Evolutionary conservation across 2,329 filamentous ascomycete species (phyloP), one percentile per base, ranked within the genome.

Genomic region (Beauveria caledonica): DNA sequence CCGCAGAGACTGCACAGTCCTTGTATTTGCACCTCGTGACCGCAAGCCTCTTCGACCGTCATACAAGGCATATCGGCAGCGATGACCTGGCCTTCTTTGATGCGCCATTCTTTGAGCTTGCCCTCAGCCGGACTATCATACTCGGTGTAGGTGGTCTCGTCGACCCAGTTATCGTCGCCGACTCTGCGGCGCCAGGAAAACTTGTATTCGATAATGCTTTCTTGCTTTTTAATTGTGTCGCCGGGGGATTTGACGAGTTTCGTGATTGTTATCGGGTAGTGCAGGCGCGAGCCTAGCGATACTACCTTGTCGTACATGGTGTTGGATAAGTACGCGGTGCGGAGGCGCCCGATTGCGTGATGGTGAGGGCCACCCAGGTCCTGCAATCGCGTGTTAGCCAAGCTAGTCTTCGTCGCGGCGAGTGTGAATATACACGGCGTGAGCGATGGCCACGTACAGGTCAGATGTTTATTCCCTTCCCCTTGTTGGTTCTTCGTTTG

Each of bases 201-300:
- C 63, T 86, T 86, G 80, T 97, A 99, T 72, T 89, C 85, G 71
- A 99, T 86, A 60, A 97, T 81, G 60, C 86, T 82, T 68, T 92
- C 88, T 69, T 90, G 79, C 73, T 88, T 88, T 68, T 85, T 81
- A 69, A 99, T 83, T 63, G 82, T 71, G 68, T 96, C 90, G 73
- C 89, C 88, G 21, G 84, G 83, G 65, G 80, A 77, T 74, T 91
- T 92, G 66, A 93, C 83, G 63, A 97, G 81, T 73, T 90, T 88
- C 68, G 87, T 92, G 74, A 99, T 87, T 67, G 88, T 96, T 75
- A 97, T 92, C 68, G 94, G 94, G 75, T 97, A 99, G 74, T 88
- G 89, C 67, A 97, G 84, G 74, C 84, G 80, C 67, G 79, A 74
- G 69, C 84, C 84, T 61, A 86, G 70, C 60, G 74, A 77, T 61